These are phyloP conservation scores for Xylaria multiplex DNA, from an alignment of 2,329 filamentous ascomycete genomes.

Conservation along the genomic window DNA sequence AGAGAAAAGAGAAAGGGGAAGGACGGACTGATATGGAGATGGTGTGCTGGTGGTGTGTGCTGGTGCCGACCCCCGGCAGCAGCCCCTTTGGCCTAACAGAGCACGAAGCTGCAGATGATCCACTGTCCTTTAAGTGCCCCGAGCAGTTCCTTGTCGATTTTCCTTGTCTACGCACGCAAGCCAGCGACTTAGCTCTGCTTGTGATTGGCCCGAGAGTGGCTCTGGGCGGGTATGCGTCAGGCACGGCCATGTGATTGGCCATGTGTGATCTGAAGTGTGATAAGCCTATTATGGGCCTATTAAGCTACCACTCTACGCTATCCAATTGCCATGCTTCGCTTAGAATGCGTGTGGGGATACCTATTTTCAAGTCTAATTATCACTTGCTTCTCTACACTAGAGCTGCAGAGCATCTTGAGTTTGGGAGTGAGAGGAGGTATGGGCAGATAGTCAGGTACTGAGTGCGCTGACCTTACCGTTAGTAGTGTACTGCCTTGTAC, in stretches of 20 bases:
- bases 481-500: too few species aligned
- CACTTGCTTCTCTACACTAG: too few species aligned
- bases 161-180: not conserved
- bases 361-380: not conserved
- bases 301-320: not conserved
- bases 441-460: too few species aligned
- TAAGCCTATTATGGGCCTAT: constrained; percentile 4
- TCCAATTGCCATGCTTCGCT: constrained; percentile 19
- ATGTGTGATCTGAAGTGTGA: not conserved
- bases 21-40: constrained; percentile 38
- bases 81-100: constrained; percentile 25
- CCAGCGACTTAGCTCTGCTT: not conserved
- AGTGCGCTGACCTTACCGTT: too few species aligned
- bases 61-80: constrained; percentile 17
- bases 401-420: too few species aligned
- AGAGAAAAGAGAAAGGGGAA: constrained; percentile 36
- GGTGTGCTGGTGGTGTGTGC: constrained; percentile 15
- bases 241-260: constrained; percentile 27
- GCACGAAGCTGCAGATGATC: constrained; percentile 20
- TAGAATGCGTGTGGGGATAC: constrained; percentile 1
- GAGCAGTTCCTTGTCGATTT: constrained; percentile 15
- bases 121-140: not conserved
- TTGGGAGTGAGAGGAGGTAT: too few species aligned
- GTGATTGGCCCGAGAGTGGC: constrained; percentile 18
- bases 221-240: constrained; percentile 11